Evolutionary conservation across 2,329 filamentous ascomycete species (phyloP).

Genomic region (Cercospora sp.): DNA sequence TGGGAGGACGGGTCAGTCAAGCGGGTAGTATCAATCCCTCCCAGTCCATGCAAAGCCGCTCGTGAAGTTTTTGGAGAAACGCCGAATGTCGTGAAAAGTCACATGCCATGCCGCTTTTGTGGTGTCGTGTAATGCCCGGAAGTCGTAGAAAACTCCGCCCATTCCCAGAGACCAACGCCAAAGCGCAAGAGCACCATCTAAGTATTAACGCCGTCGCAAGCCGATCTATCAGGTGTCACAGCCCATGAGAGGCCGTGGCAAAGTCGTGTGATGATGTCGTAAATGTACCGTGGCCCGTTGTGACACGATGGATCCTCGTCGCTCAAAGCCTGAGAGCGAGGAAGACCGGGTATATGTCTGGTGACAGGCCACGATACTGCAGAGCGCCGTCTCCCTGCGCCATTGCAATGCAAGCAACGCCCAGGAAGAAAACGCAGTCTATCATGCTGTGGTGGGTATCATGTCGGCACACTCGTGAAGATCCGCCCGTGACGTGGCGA

Average conservation of each 20-base stretch:
- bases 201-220: conserved; percentile 28
- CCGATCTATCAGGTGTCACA: conserved; percentile 28
- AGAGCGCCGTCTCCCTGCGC: conserved; percentile 29
- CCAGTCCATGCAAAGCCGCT: conserved; percentile 21
- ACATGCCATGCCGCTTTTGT: conserved; percentile 24
- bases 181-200: conserved; percentile 16
- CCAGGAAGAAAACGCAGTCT: conserved; percentile 31
- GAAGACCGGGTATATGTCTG: conserved; percentile 15
- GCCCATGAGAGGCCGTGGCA: conserved; percentile 17
- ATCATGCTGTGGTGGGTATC: conserved; percentile 33
- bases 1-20: conserved; percentile 13
- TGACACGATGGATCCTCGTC: conserved; percentile 23
- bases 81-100: conserved; percentile 19
- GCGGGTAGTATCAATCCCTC: conserved; percentile 14
- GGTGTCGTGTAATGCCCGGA: conserved; percentile 16
- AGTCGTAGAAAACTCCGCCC: conserved; percentile 16
- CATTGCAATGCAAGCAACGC: conserved; percentile 30
- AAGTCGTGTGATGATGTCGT: conserved; percentile 28
- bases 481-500: conserved; percentile 27
- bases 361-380: conserved; percentile 27
- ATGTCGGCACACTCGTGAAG: conserved; percentile 30
- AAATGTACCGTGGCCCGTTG: conserved; percentile 28
- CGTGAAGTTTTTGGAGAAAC: conserved; percentile 17
- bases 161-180: conserved; percentile 15
- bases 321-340: conserved; percentile 29